phyloP scores from a whole-genome alignment of 192 early-diverging fungal genomes.

The Physocladia obscura region DNA sequence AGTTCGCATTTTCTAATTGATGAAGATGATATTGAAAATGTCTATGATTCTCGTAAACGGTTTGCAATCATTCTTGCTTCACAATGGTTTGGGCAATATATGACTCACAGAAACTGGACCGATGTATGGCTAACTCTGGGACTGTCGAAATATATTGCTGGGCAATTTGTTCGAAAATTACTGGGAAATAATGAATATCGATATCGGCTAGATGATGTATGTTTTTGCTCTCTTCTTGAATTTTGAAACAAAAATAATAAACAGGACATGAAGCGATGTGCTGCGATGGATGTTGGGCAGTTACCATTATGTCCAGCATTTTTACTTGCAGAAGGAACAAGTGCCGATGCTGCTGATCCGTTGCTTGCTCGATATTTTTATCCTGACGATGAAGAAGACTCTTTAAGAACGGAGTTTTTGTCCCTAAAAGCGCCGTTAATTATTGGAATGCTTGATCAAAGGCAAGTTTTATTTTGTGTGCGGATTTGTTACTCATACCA shows the following conservation, averaged over 20 bases:
- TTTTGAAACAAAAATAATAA: background rate
- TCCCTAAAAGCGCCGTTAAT: constrained; percentile 84
- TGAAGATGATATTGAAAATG: constrained; percentile 80
- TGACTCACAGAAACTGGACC: constrained; percentile 46
- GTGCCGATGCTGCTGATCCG: constrained; percentile 18
- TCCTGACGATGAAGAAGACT: constrained; percentile 47
- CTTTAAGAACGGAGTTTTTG: constrained; percentile 67
- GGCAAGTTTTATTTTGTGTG: constrained; percentile 15
- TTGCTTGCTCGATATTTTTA: constrained; percentile 41
- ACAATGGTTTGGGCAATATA: constrained; percentile 96
- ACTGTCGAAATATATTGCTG: constrained; percentile 72
- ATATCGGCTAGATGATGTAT: constrained; percentile 74
- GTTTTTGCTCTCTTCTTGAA: background rate
- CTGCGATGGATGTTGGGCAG: constrained; percentile 82
- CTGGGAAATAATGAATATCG: constrained; percentile 88
- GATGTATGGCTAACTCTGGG: constrained; percentile 90
- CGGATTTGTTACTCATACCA: background rate
- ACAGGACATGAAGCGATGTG: constrained; percentile 81
- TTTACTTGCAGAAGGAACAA: background rate
- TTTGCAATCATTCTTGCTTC: constrained; percentile 72
- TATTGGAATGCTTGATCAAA: constrained; percentile 84
- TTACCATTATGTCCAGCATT: constrained; percentile 73
- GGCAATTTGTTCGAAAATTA: constrained; percentile 74
- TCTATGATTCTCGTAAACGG: constrained; percentile 73
- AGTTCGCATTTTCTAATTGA: constrained; percentile 66